Evolutionary conservation across 1,284 basidiomycete genomes (phyloP), one percentile per base, ranked within the genome.

Genomic region (Moesziomyces globuligerus): DNA sequence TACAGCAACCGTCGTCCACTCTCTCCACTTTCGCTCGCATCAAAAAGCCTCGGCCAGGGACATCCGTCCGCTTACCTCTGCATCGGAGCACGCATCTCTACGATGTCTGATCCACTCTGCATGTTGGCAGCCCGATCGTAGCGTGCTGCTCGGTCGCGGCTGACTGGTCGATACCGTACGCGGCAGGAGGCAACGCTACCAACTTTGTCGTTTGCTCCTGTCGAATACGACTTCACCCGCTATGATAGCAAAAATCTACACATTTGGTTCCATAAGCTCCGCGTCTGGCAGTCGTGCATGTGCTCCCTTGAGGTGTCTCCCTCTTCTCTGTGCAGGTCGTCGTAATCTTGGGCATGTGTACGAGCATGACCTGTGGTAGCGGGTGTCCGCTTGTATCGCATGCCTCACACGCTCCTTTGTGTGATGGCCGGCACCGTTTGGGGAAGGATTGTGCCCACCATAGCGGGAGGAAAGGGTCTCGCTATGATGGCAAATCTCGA

Each of bases 11-110:
- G 18, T 38, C 37, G 24, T 43, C 40, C 45, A 20, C 59, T n/a
- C 46, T 23, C 32, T 25, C 24, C 41, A 17, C 28, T 26, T n/a
- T 43, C 24, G n/a, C 11, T 17, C n/a, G 56, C 62, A 66, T 59
- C 26, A 50, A 54, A 59, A 66, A 66, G 51, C 54, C 62, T 59
- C 56, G 23, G 40, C 39, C 40, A 26, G 56, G 55, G 62, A 59
- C 28, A 20, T 45, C 9, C 38, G 51, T 34, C 32, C 17, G n/a
- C n/a, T n/a, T n/a, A n/a, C n/a, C n/a, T n/a, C n/a, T n/a, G n/a
- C n/a, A n/a, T n/a, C n/a, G n/a, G n/a, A 34, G 32, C 15, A 13
- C 17, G 15, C 32, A 34, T 17, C 32, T 17, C 17, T 17, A 34
- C 32, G 15, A 34, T 34, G 40, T 42, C 5, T 11, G 23, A 20